Conservation (phyloP, 1,284 basidiomycete genomes). For the Sporisorium exsertum region DNA sequence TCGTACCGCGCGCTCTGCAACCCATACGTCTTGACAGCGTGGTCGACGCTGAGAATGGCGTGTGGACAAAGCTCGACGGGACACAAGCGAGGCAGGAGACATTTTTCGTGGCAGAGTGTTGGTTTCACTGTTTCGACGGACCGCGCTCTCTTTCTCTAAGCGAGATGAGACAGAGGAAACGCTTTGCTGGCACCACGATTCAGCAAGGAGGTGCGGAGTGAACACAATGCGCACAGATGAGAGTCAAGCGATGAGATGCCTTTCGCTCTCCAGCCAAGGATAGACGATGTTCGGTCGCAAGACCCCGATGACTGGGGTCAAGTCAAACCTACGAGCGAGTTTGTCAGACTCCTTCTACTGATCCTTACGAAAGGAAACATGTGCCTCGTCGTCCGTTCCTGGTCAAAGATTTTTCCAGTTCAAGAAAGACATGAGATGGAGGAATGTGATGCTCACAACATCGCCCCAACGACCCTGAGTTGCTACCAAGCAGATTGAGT, state of each 20-base stretch:
- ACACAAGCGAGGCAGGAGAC: constrained; percentile 6
- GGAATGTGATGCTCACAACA: constrained; percentile 5
- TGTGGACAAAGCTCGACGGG: neutral
- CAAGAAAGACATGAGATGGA: neutral
- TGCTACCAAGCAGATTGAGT: neutral
- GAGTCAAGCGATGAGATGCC: neutral
- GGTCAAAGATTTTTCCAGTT: neutral
- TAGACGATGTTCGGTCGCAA: too few relatives aligned
- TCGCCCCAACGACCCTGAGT: neutral
- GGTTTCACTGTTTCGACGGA: neutral
- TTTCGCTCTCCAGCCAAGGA: neutral
- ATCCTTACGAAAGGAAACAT: too few relatives aligned
- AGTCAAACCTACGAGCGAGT: too few relatives aligned
- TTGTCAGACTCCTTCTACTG: too few relatives aligned
- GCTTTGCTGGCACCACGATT: constrained; percentile 15
- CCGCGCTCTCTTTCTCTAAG: constrained; percentile 1
- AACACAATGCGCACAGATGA: too few relatives aligned
- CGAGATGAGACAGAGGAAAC: constrained; percentile 2
- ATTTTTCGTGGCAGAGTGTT: constrained; percentile 12
- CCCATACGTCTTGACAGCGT: neutral
- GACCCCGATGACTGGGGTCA: too few relatives aligned
- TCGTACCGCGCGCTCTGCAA: neutral
- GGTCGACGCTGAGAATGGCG: neutral
- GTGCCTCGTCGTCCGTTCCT: neutral
- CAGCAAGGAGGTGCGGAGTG: constrained; percentile 13